phyloP scores from a whole-genome alignment of 768 basidiomycete genomes.

The Pleurotus citrinopileatus region DNA sequence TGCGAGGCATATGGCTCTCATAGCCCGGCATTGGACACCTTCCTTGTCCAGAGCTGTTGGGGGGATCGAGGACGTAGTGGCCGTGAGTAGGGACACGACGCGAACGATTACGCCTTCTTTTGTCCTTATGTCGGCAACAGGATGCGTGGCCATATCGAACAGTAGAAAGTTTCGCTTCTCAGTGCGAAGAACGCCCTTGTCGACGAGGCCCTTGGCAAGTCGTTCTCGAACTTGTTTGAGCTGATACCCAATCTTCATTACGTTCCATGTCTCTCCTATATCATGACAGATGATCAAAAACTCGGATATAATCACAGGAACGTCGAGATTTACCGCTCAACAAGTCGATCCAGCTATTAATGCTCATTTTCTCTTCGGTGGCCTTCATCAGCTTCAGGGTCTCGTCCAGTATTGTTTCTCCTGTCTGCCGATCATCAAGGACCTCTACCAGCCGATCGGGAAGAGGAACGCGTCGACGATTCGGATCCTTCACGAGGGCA shows the following conservation, averaged over 20 bases:
- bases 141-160: conserved; percentile 99
- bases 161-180: conserved; percentile 98
- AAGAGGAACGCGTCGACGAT: conserved; percentile 68
- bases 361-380: conserved; percentile 75
- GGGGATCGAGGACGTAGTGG: conserved; percentile 79
- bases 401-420: conserved; percentile 96
- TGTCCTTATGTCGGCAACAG: conserved; percentile 87
- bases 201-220: conserved; percentile 94
- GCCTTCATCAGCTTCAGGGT: conserved; percentile 93
- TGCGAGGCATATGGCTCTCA: conserved; percentile 81
- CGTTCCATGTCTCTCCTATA: conserved; percentile 98
- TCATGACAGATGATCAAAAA: background rate
- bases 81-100: conserved; percentile 73
- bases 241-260: conserved; percentile 99
- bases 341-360: conserved; percentile 94
- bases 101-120: conserved; percentile 85
- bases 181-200: conserved; percentile 98
- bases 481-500: conserved; percentile 83
- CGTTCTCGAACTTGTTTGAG: conserved; percentile 98
- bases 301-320: background rate
- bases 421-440: conserved; percentile 88
- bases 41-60: conserved; percentile 71
- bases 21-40: conserved; percentile 74
- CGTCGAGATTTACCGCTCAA: conserved; percentile 70
- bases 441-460: conserved; percentile 88